Evolutionary conservation across 805 yeast species (phyloP), one percentile per base, ranked within the genome.

Genomic region (Suhomyces pyralidae): DNA sequence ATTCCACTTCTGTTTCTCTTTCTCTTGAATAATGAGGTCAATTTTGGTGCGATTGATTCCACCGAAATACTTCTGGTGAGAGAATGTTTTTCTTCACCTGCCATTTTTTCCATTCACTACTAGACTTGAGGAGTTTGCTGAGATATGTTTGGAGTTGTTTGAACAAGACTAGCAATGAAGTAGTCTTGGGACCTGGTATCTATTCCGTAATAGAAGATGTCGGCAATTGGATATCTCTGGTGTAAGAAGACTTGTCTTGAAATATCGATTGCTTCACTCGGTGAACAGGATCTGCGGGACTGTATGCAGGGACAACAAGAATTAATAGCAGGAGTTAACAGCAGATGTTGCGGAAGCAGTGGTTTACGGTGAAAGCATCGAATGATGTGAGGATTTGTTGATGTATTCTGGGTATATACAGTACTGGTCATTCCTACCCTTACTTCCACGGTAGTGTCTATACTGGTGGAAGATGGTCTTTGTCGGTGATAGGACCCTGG

Each of bases 21-120:
- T 36, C 60, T 51, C 40, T 63, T 65, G 56, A 71, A 71, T 36
- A 71, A 64, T 14, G 70, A 68, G 4, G 71, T 61, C 40, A 73
- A 51, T 34, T 64, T 68, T 9, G 78, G 76, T 5, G 72, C 76
- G 53, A 74, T 63, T 46, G 71, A 60, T 46, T 74, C 79, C 53
- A 74, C 74, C 2, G 78, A 73, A 46, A 74, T 65, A 10, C 75
- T 66, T 53, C 76, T 62, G 12, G 66, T 61, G 48, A 73, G 57
- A 15, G 48, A 30, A n/a, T 30, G 40, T 8, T 40, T 47, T 12
- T 34, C 45, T 14, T 36, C 48, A n/a, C 15, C 36, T 8, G 50
- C 22, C 53, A 51, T 51, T 32, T 32, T 32, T 14, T 5, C 17
- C n/a, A 4, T 20, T 20, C 22, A 20, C 22, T 20, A 20, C 2